Evolutionary conservation across 116 monocot species (phyloP).

Genomic region (Papilionanthe hybrid): DNA sequence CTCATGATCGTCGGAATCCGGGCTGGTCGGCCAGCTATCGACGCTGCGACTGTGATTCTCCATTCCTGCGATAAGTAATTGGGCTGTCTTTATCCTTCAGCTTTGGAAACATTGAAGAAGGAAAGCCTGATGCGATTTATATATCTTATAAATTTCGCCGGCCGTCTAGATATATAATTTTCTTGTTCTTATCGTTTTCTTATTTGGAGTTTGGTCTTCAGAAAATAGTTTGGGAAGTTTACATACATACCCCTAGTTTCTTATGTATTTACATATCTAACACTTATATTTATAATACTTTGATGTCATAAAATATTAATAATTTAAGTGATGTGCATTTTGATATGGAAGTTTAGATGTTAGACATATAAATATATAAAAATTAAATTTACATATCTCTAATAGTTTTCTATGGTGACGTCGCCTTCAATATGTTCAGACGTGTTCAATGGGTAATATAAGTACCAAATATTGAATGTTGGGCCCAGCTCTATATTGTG

Average conservation of each 20-base stretch:
- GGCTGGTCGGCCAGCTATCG: constrained; percentile 1
- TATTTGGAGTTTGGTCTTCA: neutral
- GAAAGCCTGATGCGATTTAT: neutral
- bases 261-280: too few species aligned
- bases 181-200: neutral
- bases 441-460: neutral
- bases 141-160: neutral
- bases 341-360: too few species aligned
- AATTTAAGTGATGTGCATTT: too few species aligned
- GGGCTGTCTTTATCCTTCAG: neutral
- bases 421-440: neutral
- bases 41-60: neutral
- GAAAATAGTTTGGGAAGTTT: neutral
- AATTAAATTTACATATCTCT: too few species aligned
- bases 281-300: too few species aligned
- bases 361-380: too few species aligned
- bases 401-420: neutral
- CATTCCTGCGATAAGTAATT: neutral
- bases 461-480: neutral
- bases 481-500: too few species aligned
- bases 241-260: too few species aligned
- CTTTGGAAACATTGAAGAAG: neutral
- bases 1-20: neutral
- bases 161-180: neutral
- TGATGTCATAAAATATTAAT: too few species aligned